Base-by-base conservation (phyloP, 1,139 yeast species). In the Blastobotrys apis region DNA sequence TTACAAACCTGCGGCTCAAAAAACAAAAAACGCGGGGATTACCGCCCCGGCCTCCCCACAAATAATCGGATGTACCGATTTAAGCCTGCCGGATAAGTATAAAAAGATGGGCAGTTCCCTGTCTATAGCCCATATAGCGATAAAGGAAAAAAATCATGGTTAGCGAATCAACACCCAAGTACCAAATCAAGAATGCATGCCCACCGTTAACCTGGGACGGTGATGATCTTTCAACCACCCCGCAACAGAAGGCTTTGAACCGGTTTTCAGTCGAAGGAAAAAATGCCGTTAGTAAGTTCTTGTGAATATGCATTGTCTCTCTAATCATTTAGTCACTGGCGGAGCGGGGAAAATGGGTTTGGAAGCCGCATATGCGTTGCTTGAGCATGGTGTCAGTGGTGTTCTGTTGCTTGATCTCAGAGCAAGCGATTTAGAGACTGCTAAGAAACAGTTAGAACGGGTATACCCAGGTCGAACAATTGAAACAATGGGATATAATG, bases 321-420 rank as follows among this genome's bases (percentile, higher is more conserved):
- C 27, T 25, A 8, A 12, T 25, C 10, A 25, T 25, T 9, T 46
- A 15, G 33, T 47, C 13, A 48, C 48, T 19, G 51, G 51, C 8
- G 51, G 51, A 1, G 49, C 35, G 9, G 29, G 50, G 3, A 48
- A 49, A 10, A 29, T 48, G 16, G 51, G 51, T 2, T 37, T 48
- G 22, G 51, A 39, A 10, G 35, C 45, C 12, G 47, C 49, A 6
- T 44, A 40, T 38, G 51, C 49, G 4, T 37, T 47, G 33, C 26
- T 45, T 21, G 51, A 48, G 37, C 50, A 48, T 29, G 49, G 51
- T 9, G 32, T 30, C 15, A 32, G 34, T 12, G 39, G 42, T 6
- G 26, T 46, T 2, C 39, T 40, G 10, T 27, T 48, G 8, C 25
- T 48, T 3, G 50, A 48, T 29, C 13, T 37, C 17, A 25, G 32